phyloP scores from a whole-genome alignment of 495 filamentous ascomycete genomes.

The Staphylotrichum longicolle region DNA sequence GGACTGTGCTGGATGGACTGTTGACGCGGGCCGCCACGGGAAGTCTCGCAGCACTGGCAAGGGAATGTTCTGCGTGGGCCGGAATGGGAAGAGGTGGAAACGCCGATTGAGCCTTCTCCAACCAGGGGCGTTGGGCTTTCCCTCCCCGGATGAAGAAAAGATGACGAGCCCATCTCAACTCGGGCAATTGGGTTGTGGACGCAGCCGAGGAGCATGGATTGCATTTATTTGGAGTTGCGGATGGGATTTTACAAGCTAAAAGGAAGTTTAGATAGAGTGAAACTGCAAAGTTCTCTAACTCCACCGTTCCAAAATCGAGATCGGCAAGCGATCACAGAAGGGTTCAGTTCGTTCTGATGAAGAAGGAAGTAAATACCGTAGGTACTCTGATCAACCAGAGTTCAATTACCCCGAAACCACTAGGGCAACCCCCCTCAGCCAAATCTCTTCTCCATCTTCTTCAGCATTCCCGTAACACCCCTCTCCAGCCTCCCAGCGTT shows the following conservation, averaged over 20 bases:
- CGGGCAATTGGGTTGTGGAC: not conserved
- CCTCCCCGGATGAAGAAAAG: no score
- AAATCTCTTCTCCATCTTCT: conserved; percentile 86
- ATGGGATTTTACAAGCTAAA: not conserved
- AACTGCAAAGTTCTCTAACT: conserved; percentile 7
- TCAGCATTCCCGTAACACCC: conserved; percentile 75
- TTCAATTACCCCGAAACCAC: not conserved
- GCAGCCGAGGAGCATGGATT: not conserved
- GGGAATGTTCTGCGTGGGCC: not conserved
- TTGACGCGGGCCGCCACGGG: conserved; percentile 5
- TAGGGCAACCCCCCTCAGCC: conserved; percentile 32
- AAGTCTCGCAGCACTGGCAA: not conserved
- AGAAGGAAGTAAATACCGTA: no score
- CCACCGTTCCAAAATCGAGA: not conserved
- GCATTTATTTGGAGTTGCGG: conserved; percentile 9
- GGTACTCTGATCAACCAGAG: not conserved
- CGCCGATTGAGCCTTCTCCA: no score
- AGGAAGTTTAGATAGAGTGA: not conserved
- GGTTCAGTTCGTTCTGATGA: no score
- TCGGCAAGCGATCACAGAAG: no score
- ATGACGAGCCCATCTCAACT: no score
- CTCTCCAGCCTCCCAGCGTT: conserved; percentile 69
- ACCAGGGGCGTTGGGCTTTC: no score
- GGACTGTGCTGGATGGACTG: not conserved
- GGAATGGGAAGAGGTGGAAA: not conserved